These are phyloP conservation scores for Pigoraptor vietnamica DNA, from an alignment of 78 protist genomes.

Conservation along the genomic window DNA sequence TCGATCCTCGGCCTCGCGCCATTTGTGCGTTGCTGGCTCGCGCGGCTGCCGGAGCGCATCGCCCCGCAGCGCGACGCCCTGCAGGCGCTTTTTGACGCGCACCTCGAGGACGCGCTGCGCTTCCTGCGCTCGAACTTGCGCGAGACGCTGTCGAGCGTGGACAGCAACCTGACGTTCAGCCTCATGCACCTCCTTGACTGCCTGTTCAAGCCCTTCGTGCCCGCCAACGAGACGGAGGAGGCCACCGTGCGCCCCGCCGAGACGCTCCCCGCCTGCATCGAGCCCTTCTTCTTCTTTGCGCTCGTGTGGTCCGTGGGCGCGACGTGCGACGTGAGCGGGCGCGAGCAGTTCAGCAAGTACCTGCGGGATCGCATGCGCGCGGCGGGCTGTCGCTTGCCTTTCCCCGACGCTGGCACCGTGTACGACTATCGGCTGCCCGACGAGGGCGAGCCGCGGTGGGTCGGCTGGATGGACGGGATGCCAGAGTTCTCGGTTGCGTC, in stretches of 20 bases:
- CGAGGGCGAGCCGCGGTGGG: conserved; percentile 33
- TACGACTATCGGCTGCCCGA: conserved; percentile 7
- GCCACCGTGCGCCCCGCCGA: background rate
- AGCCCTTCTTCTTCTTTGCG: conserved; percentile 38
- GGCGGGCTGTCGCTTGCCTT: background rate
- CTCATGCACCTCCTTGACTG: conserved; percentile 44
- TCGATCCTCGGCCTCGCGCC: conserved; percentile 34
- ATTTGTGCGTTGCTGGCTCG: conserved; percentile 45
- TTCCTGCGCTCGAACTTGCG: conserved; percentile 22
- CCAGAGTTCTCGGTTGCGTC: conserved; percentile 23
- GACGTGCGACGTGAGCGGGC: conserved; percentile 14
- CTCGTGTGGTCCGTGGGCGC: conserved; percentile 70
- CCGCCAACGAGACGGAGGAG: background rate
- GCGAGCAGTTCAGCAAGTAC: conserved; percentile 15
- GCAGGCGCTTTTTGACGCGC: background rate
- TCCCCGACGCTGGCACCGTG: conserved; percentile 17
- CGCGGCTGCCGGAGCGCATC: conserved; percentile 2
- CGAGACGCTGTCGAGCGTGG: conserved; percentile 47
- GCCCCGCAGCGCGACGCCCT: background rate
- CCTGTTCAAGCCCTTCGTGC: conserved; percentile 13
- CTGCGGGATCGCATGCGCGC: conserved; percentile 4
- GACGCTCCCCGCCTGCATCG: background rate
- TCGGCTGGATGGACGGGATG: conserved; percentile 48
- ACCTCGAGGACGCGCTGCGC: background rate
- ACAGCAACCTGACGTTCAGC: conserved; percentile 19